Evolutionary conservation across 192 early-diverging fungal genomes (phyloP).

Genomic region (Backusella macrospora): DNA sequence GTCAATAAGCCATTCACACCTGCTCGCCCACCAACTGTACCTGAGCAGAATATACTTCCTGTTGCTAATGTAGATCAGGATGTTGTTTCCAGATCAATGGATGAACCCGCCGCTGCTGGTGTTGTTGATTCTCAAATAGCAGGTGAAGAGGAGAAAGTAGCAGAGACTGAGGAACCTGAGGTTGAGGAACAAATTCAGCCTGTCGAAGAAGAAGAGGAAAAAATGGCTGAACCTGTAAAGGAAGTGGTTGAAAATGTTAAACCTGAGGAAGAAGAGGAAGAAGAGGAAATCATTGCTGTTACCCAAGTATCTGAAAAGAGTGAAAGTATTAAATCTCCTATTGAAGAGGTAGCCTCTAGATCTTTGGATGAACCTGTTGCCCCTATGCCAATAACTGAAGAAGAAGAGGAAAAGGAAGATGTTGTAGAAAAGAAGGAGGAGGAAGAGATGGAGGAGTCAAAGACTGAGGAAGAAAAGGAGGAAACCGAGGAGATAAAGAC

Average conservation of each 20-base stretch:
- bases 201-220: not conserved
- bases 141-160: no score
- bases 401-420: not conserved
- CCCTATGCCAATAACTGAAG: not conserved
- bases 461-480: not conserved
- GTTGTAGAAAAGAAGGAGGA: constrained; percentile 1
- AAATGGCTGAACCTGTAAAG: not conserved
- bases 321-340: not conserved
- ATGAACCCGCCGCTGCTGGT: constrained; percentile 18
- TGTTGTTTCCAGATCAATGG: not conserved
- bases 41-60: not conserved
- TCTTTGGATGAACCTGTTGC: not conserved
- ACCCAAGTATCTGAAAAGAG: not conserved
- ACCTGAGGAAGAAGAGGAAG: not conserved
- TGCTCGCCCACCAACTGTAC: not conserved
- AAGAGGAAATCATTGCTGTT: not conserved
- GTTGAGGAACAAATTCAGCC: not conserved
- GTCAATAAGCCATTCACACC: not conserved
- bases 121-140: not conserved
- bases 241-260: not conserved
- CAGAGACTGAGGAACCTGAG: not conserved
- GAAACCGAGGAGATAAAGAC: not conserved
- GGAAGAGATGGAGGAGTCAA: not conserved
- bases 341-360: not conserved
- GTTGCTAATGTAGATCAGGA: constrained; percentile 3